Evolutionary conservation across 1,139 yeast species (phyloP).

Genomic region (Sugiyamaella paludigena): DNA sequence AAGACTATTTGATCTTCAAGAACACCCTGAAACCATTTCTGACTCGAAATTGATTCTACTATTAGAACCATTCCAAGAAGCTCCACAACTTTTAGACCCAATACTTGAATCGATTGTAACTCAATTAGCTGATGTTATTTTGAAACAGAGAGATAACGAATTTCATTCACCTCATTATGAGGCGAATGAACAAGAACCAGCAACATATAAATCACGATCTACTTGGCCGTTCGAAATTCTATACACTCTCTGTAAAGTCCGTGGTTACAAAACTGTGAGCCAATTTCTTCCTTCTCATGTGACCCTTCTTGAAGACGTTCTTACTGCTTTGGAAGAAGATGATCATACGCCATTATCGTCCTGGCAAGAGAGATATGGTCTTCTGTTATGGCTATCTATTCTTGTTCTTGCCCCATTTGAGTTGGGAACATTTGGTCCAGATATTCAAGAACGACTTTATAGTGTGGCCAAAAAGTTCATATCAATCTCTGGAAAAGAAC

Average conservation of each 20-base stretch:
- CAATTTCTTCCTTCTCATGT: conserved; percentile 62
- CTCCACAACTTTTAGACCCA: conserved; percentile 40
- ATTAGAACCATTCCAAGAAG: conserved; percentile 36
- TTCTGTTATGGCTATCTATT: conserved; percentile 73
- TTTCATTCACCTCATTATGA: too few relatives aligned
- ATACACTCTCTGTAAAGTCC: conserved; percentile 60
- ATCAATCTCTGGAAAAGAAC: conserved; percentile 47
- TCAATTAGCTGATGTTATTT: conserved; percentile 20
- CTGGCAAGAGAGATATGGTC: conserved; percentile 59
- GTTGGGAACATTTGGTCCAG: conserved; percentile 43
- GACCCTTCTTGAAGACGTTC: conserved; percentile 42
- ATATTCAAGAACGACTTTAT: conserved; percentile 42
- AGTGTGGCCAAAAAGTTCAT: conserved; percentile 38
- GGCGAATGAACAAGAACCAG: background rate
- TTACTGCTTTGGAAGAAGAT: conserved; percentile 14
- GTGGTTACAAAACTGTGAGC: conserved; percentile 61
- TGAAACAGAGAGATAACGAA: conserved; percentile 2
- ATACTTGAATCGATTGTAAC: conserved; percentile 26
- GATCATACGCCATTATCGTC: conserved; percentile 2
- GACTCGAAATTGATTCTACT: conserved; percentile 5
- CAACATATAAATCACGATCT: background rate
- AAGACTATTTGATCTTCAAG: conserved; percentile 7
- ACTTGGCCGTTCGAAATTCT: conserved; percentile 34
- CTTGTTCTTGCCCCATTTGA: conserved; percentile 71
- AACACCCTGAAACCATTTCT: conserved; percentile 4